Evolutionary conservation across 78 protist genomes (phyloP), one percentile per base, ranked within the genome.

Genomic region (Dictyostelium intermedium): DNA sequence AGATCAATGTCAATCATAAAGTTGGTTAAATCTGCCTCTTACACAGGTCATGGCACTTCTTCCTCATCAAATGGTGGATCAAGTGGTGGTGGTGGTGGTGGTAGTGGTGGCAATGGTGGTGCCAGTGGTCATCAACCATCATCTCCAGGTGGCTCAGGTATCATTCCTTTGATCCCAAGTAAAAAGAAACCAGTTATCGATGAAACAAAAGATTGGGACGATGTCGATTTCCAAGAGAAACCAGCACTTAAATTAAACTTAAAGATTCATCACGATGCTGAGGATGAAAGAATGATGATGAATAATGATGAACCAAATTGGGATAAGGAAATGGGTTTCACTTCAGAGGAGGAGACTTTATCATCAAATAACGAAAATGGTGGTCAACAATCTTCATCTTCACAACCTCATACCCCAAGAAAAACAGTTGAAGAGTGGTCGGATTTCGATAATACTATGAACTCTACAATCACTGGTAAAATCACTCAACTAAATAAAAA

Each of bases 281-380:
- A 45, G 9, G 83, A 70, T 20, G 63, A 53, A 16, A 73, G 69
- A 20, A 73, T 34, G 43, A 35, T 32, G 34, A 34, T 5, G 10
- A 53, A 14, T 39, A 43, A 43, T 14, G 89, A 79, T 25, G 37
- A 27, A 3, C 66, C 50, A 82, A 25, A 45, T 13, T 89, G 94
- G 94, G 94, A 89, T 16, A 89, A 89, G 43, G 93, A 87, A 45
- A 87, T 87, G 93, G 94, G 94, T 13, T 89, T 89, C 74, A 80
- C 94, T 0, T 69, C 83, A 13, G 94, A 89, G 32, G 94, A 89
- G 11, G 94, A 89, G 3, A 61, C 35, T 14, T 5, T 47, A 5
- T 61, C 87, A 1, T 35, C 84, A 16, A 74, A 35, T 7, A 37
- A 60, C 70, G 78, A 60, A 32, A 30, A 27, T 25, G 61, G 50